Evolutionary conservation across 371 early-diverging fungal species (phyloP), one percentile per base, ranked within the genome.

Genomic region (Haplosporangium sp.): DNA sequence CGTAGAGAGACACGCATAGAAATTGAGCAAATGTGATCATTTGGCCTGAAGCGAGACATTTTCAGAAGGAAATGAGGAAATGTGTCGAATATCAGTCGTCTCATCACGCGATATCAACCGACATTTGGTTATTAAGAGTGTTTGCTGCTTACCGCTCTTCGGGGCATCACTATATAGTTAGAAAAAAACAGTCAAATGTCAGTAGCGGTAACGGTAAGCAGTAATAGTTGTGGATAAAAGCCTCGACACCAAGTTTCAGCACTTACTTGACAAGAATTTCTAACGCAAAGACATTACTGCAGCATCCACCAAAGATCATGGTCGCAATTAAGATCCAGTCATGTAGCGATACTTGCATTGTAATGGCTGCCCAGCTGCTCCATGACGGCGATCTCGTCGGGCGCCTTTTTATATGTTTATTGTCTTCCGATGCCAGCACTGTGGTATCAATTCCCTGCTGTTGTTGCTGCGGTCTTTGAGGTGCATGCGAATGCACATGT

Each of bases 1-100:
- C 95, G 56, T 92, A 91, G 6, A 90, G 13, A 0, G 96, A 86
- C 4, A 95, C 92, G 52, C 92, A 89, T 3, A 86, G 36, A 73
- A 96, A 96, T 72, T 96, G 97, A 16, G 87, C 90, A 75, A 95
- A 92, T 13, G 97, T 96, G 42, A 96, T 90, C 54, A 96, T 83
- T 55, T 92, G 86, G 13, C 91, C 91, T 89, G 55, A 20, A 38
- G 43, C 1, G 29, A 21, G 2, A 11, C 59, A 16, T n/a, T 3
- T 42, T 14, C 6, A 42, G 21, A 37, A 1, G 16, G 41, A 20
- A 6, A 18, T 12, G 23, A 41, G 14, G 42, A n/a, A 29, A 2
- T 29, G 29, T 29, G 4, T 29, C 29, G 40, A 60, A 38, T 45
- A 29, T 37, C 12, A 48, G 45, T 43, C 13, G 47, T 8, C 47